Evolutionary conservation across 495 filamentous ascomycete species (phyloP).

Genomic region (Astrothelium subdiscretum): DNA sequence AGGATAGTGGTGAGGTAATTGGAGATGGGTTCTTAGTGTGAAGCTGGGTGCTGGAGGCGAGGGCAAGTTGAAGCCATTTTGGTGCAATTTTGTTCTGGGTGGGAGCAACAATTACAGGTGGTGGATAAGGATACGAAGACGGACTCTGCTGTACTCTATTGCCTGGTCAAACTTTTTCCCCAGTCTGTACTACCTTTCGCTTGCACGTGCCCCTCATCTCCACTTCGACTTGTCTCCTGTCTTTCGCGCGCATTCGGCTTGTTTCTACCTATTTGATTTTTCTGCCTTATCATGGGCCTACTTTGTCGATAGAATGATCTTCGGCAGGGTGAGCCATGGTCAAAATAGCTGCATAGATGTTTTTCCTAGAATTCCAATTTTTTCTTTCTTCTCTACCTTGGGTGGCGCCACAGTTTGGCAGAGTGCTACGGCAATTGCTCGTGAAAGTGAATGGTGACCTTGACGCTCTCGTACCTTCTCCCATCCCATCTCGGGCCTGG

Average conservation of each 20-base stretch:
- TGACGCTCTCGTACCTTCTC: too few species aligned
- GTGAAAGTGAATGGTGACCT: too few species aligned
- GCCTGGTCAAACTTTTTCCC: conserved; percentile 39
- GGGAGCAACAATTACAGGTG: conserved; percentile 32
- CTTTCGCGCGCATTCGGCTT: conserved; percentile 8
- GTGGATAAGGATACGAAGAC: conserved; percentile 36
- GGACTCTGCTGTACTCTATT: conserved; percentile 45
- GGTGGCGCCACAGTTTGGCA: too few species aligned
- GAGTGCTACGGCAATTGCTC: too few species aligned
- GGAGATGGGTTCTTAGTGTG: conserved; percentile 16
- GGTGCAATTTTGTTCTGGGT: conserved; percentile 35
- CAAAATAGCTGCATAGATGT: conserved; percentile 13
- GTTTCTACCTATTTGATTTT: conserved; percentile 8
- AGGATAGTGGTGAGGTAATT: conserved; percentile 13
- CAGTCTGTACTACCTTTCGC: conserved; percentile 30
- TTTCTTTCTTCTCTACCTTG: not conserved
- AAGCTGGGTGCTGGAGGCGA: conserved; percentile 17
- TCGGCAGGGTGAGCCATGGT: conserved; percentile 10
- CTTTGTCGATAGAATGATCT: conserved; percentile 12
- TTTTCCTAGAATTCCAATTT: conserved; percentile 1
- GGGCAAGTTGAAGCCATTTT: conserved; percentile 2
- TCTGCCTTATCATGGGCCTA: not conserved
- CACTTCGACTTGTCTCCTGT: conserved; percentile 13
- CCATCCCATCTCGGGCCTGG: too few species aligned
- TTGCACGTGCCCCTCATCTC: conserved; percentile 7